These are phyloP conservation scores for Trypanosoma scelopori DNA, from an alignment of 208 protist species.

Conservation along the genomic window DNA sequence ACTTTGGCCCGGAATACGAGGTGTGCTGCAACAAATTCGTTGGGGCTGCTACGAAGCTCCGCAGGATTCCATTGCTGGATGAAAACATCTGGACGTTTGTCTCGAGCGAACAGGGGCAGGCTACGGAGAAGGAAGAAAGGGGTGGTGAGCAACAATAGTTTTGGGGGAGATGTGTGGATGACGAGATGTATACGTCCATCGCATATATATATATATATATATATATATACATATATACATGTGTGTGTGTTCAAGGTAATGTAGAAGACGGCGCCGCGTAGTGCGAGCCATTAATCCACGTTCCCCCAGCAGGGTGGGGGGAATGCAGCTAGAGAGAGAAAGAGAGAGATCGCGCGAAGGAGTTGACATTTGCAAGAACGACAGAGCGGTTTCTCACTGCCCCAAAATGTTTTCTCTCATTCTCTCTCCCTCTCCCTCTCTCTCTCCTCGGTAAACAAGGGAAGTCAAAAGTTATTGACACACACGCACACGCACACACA, in stretches of 20 bases:
- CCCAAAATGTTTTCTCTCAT: neutral
- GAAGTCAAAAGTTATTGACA: no score
- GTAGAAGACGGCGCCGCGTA: neutral
- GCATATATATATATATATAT: constrained; percentile 12
- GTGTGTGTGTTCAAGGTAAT: neutral
- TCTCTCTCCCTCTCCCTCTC: neutral
- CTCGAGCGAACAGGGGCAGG: constrained; percentile 35
- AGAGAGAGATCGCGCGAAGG: no score
- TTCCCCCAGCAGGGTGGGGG: no score
- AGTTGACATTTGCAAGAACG: no score
- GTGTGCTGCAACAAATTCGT: constrained; percentile 62
- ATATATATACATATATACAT: constrained; percentile 11
- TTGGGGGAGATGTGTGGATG: neutral
- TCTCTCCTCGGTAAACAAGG: no score
- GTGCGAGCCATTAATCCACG: no score
- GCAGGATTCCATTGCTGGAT: constrained; percentile 31
- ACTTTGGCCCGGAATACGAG: constrained; percentile 86
- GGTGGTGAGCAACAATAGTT: neutral
- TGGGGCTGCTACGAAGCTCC: constrained; percentile 42
- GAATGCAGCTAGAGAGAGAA: no score
- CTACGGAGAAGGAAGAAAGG: neutral
- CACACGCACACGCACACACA: no score
- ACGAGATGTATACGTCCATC: constrained; percentile 4
- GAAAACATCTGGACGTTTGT: constrained; percentile 88
- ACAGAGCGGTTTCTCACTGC: no score